A percentile compares a stretch with the other conserved stretches of the same genome.
Evolutionary conservation across 257 asterid species (phyloP).

Genomic region (Nicotiana obtusifolia): DNA sequence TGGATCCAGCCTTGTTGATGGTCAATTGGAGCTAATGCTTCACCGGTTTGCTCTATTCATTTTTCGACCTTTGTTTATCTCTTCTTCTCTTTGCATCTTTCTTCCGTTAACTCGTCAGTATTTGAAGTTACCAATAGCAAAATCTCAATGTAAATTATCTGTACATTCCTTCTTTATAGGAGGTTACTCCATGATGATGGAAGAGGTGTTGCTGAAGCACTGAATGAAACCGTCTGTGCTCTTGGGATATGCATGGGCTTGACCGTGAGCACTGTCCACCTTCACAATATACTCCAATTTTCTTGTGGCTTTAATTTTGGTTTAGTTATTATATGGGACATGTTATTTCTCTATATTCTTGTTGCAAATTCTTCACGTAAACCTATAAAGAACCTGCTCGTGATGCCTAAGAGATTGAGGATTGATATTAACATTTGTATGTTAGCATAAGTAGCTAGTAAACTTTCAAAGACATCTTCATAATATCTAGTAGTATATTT

Average conservation of each 20-base stretch:
- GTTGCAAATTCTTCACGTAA: too few relatives aligned
- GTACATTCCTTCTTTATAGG: slow-evolving; percentile 41
- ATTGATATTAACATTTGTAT: not conserved
- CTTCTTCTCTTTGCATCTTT: not conserved
- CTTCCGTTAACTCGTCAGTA: not conserved
- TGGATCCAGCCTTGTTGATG: slow-evolving; percentile 82
- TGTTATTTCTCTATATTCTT: too few relatives aligned
- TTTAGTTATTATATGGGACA: not conserved
- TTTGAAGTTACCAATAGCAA: not conserved
- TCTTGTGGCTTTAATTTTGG: not conserved
- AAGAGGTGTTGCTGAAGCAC: slow-evolving; percentile 87
- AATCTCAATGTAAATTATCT: not conserved
- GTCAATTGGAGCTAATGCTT: slow-evolving; percentile 88
- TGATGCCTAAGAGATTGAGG: slow-evolving; percentile 4
- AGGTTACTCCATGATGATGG: slow-evolving; percentile 81
- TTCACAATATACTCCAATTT: not conserved
- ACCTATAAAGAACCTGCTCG: too few relatives aligned
- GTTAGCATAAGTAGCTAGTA: slow-evolving; percentile 1
- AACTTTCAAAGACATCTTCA: not conserved
- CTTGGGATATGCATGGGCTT: slow-evolving; percentile 53
- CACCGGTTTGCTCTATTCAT: slow-evolving; percentile 51
- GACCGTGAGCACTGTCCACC: slow-evolving; percentile 49
- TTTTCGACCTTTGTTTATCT: not conserved
- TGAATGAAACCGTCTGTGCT: slow-evolving; percentile 77
- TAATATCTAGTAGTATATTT: not conserved